Conservation (phyloP, 2,329 filamentous ascomycete genomes). For the Aspergillus piperis region DNA sequence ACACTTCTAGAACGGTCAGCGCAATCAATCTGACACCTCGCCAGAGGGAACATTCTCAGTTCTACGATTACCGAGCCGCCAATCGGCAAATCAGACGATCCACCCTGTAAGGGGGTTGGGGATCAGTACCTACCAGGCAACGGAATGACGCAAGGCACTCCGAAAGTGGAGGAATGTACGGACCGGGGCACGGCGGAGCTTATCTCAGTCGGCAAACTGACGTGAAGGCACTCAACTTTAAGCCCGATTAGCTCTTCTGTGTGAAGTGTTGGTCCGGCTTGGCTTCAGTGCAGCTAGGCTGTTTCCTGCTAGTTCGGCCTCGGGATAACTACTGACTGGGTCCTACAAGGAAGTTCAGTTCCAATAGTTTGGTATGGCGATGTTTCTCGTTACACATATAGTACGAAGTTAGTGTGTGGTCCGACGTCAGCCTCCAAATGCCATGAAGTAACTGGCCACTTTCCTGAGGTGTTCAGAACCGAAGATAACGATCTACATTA, state of each 20-base stretch:
- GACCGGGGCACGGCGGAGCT: conserved; percentile 3
- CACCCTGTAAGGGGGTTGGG: conserved; percentile 7
- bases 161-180: not conserved
- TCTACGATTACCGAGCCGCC: not conserved
- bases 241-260: conserved; percentile 13
- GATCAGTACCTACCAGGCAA: conserved; percentile 6
- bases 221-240: conserved; percentile 10
- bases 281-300: conserved; percentile 7
- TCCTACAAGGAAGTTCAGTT: not conserved
- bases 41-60: not conserved
- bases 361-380: not conserved
- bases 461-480: not conserved
- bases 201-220: conserved; percentile 9
- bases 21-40: not conserved
- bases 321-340: not conserved
- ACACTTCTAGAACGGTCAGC: not conserved
- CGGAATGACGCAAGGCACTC: conserved; percentile 14
- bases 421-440: not conserved
- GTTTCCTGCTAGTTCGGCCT: conserved; percentile 3
- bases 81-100: conserved; percentile 7
- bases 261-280: conserved; percentile 2
- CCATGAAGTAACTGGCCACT: not conserved
- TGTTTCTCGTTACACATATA: not conserved
- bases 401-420: not conserved
- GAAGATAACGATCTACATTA: not conserved